Base-by-base conservation (phyloP, 768 basidiomycete genomes). In the Phaeotremella skinneri region DNA sequence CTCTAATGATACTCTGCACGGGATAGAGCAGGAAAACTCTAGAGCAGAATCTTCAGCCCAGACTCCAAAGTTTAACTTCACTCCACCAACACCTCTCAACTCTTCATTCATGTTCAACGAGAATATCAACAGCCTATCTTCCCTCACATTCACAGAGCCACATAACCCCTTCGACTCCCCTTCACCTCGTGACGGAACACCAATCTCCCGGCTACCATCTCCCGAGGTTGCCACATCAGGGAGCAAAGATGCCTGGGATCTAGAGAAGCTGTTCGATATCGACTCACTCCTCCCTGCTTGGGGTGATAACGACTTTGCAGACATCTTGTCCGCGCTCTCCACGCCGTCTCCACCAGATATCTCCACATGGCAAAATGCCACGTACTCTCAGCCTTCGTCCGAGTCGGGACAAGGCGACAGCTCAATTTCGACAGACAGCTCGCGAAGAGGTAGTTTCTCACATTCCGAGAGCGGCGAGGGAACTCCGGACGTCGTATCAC, bases 11-110 rank as follows among this genome's bases (percentile, higher is more conserved):
- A 37, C 34, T 37, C 34, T 7, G 34, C n/a, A 37, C 34, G 34
- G 34, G 34, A 37, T 37, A 17, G 34, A 37, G n/a, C n/a, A n/a
- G n/a, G n/a, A n/a, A n/a, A n/a, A n/a, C n/a, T n/a, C n/a, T n/a
- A n/a, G n/a, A 37, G 34, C 9, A 37, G 34, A 37, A 2, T 41
- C 53, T 23, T 55, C 53, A 16, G 53, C 23, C 17, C 31, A 29
- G 20, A 32, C 52, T 21, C 25, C 43, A 9, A 49, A 26, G 27
- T 58, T 58, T 34, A 52, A 58, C 31, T 58, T 58, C 39, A 51
- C 39, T 14, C 56, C 56, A 20, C 56, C 56, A 32, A 58, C 56
- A 29, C 56, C 56, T 34, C 2, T 47, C 14, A 49, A 56, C 17
- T 27, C 45, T 7, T 27, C 27, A 4, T 58, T 58, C 30, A 20